Percentiles rank a stretch among this genome's conserved stretches.
Evolutionary conservation across 2,329 filamentous ascomycete genomes (phyloP).

Genomic region (Cadophora sp.): DNA sequence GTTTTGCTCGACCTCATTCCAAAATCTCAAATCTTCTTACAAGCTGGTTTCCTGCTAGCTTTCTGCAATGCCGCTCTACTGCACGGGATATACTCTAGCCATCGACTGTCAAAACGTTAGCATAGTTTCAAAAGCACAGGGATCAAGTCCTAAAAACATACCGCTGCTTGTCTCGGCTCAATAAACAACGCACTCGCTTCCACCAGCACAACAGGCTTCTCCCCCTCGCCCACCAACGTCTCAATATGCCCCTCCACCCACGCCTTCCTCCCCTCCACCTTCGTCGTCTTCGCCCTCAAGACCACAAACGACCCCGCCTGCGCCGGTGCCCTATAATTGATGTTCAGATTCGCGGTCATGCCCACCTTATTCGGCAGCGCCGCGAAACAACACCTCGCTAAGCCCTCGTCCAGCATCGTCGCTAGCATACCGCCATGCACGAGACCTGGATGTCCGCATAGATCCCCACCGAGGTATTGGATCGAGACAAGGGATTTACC

Average conservation of each 20-base stretch:
- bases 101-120: conserved; percentile 29
- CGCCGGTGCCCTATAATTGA: conserved; percentile 84
- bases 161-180: conserved; percentile 80
- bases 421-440: conserved; percentile 90
- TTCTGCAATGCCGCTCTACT: conserved; percentile 11
- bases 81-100: conserved; percentile 37
- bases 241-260: conserved; percentile 92
- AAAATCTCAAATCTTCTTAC: too few species aligned
- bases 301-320: conserved; percentile 79
- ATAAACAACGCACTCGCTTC: conserved; percentile 89
- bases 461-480: conserved; percentile 76
- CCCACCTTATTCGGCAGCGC: conserved; percentile 86
- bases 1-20: background rate
- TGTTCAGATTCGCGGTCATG: conserved; percentile 83
- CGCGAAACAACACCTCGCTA: conserved; percentile 87
- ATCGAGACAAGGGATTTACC: conserved; percentile 76
- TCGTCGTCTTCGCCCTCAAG: conserved; percentile 78
- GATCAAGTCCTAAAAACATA: conserved; percentile 31
- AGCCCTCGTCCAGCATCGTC: conserved; percentile 90
- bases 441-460: conserved; percentile 91
- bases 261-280: conserved; percentile 90
- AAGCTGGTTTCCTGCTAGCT: background rate
- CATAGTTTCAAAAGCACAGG: conserved; percentile 6
- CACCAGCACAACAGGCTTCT: conserved; percentile 71
- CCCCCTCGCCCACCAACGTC: conserved; percentile 69